Evolutionary conservation across 768 basidiomycete species (phyloP), one percentile per base, ranked within the genome.

Genomic region (Mycena epipterygia): DNA sequence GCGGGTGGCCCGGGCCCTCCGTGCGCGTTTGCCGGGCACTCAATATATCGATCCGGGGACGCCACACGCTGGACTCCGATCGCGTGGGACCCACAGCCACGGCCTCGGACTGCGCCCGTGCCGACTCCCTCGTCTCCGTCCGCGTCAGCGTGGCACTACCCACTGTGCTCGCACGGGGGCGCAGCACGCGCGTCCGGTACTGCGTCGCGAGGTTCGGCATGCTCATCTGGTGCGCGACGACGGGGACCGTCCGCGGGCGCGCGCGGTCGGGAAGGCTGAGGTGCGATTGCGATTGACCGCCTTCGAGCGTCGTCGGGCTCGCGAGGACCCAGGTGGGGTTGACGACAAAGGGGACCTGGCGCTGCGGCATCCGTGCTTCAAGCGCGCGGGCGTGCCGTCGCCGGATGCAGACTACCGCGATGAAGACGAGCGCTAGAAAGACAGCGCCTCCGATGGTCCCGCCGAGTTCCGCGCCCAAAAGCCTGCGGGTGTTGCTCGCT

Each of bases 261-360:
- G 71, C 71, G 25, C 66, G 71, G 32, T 72, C 71, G 13, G 71
- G 71, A 41, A 72, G 66, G 48, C 65, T 67, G 61, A 72, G 65
- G 32, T 67, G 61, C 21, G 71, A 72, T 7, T 37, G 60, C 4
- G 53, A 12, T n/a, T n/a, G n/a, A 57, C 29, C 64, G 59, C 52
- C 53, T 5, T 60, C 46, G 25, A 58, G 55, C 25, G 61, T 46
- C 1, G 53, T 59, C 21, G 71, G 65, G 27, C 60, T 63, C 16
- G 55, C 32, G 39, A 56, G 60, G 2, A 72, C 61, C 71, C 71
- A 72, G 17, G 71, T 72, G 2, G 71, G 71, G 46, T 67, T 72
- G 23, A 72, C 66, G 55, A 72, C 39, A 49, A 72, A 72, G 33
- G 69, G 71, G 2, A 30, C 65, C 19, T 67, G 65, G n/a, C 41